Percentiles rank a stretch among this genome's conserved stretches.
Evolutionary conservation across 441 rosid species (phyloP).

Genomic region (Breynia disticha): DNA sequence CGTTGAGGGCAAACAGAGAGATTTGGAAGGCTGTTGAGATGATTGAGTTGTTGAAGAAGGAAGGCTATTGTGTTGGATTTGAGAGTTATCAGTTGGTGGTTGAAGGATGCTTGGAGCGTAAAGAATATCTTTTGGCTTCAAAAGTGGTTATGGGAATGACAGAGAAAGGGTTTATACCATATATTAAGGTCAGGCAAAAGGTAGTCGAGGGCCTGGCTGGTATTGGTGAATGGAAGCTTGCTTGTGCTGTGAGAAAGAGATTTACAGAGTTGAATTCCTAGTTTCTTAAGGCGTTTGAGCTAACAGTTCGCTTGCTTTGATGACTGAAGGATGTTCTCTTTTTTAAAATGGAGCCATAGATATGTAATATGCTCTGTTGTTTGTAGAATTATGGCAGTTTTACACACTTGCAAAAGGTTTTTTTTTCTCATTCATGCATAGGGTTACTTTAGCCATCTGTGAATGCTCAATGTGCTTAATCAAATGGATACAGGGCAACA

Average conservation of each 20-base stretch:
- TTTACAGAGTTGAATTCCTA: constrained; percentile 53
- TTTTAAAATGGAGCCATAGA: no score
- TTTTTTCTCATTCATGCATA: no score
- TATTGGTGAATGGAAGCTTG: constrained; percentile 56
- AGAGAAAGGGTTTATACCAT: constrained; percentile 70
- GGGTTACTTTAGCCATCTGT: no score
- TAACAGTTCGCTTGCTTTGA: no score
- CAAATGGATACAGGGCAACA: no score
- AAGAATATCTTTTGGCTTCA: constrained; percentile 64
- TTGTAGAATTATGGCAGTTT: no score
- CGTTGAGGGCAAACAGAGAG: constrained; percentile 55
- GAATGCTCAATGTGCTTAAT: no score
- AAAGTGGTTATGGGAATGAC: constrained; percentile 67
- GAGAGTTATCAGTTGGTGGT: constrained; percentile 48
- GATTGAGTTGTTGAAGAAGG: constrained; percentile 57
- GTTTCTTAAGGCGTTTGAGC: constrained; percentile 3
- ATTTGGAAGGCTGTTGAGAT: constrained; percentile 51
- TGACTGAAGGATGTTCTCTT: no score
- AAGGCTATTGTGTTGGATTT: constrained; percentile 43
- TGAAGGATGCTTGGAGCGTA: constrained; percentile 60
- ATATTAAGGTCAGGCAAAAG: constrained; percentile 61
- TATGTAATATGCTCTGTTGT: no score
- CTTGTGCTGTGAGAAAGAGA: constrained; percentile 62
- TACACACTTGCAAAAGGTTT: no score
- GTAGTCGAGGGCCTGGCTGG: constrained; percentile 53